Evolutionary conservation across 306 rosid genomes (phyloP), one percentile per base, ranked within the genome.

Genomic region (Prunus mongolica): DNA sequence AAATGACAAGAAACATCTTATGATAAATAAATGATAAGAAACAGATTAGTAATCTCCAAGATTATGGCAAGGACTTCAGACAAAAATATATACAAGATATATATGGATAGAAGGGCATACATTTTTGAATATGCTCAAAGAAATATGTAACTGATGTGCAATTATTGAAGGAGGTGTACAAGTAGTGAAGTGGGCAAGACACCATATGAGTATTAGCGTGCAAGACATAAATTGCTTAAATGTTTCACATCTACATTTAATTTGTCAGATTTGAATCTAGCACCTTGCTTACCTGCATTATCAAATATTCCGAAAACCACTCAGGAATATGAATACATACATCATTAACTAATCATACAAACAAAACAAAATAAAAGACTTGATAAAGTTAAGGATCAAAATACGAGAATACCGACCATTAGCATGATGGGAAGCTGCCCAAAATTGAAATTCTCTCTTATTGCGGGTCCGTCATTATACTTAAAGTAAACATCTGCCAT

Each of bases 371-470:
- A 5, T 4, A 72, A 11, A 72, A 46, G 57, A 24, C 7, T 18
- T 2, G 3, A 27, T 11, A 38, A 51, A 55, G 34, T 22, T 15
- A 51, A 58, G 51, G 56, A 62, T 19, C 27, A 34, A 80, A 7
- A 20, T 41, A 58, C 27, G 6, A 82, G 19, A 55, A 27, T 18
- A 67, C 83, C 32, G 70, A 95, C 98, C 97, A 86, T 82, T 2
- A 95, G 81, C 98, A 95, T 92, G 68, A 95, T 88, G 27, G 98
- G 98, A 67, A 95, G 66, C 74, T 81, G 87, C 69, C 97, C 97
- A 63, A 95, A 87, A 79, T 62, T 72, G 34, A 81, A 44, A n/a
- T 46, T 72, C 52, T 85, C 89, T 69, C 92, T 78, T n/a, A 88
- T 74, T 50, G 78, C 76, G 79, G 85, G 56, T 50, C 78, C 86